phyloP scores from a whole-genome alignment of 148 eudicot species.

The Rhododendron vialii region DNA sequence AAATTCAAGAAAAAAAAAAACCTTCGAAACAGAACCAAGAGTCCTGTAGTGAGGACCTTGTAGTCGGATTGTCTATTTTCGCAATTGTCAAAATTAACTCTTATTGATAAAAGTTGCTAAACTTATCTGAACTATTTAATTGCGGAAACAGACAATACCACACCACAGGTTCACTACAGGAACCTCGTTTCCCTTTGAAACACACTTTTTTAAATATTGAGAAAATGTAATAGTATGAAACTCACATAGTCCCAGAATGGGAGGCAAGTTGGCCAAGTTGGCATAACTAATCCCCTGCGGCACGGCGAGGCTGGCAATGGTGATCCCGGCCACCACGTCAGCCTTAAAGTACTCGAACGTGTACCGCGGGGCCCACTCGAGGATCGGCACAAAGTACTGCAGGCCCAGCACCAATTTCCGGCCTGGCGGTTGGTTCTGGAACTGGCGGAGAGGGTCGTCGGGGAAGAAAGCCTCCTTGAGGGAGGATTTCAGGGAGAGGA shows the following conservation, averaged over 20 bases:
- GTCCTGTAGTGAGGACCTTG: too few relatives aligned
- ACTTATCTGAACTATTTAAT: too few relatives aligned
- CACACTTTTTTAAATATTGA: neutral
- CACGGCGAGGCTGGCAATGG: conserved; percentile 69
- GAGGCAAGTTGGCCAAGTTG: conserved; percentile 57
- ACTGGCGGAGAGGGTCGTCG: conserved; percentile 48
- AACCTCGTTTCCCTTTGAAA: too few relatives aligned
- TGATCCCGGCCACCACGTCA: conserved; percentile 58
- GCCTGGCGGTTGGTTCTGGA: conserved; percentile 32
- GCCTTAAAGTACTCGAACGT: conserved; percentile 36
- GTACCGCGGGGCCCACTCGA: conserved; percentile 66
- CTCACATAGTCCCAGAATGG: conserved; percentile 59
- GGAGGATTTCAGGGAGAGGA: conserved; percentile 25
- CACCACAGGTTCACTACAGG: too few relatives aligned
- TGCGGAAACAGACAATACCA: too few relatives aligned
- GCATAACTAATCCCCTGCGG: conserved; percentile 84
- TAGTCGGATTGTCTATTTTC: too few relatives aligned
- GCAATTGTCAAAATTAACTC: too few relatives aligned
- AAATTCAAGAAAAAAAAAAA: too few relatives aligned
- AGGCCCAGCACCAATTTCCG: conserved; percentile 27
- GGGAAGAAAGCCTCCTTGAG: conserved; percentile 59
- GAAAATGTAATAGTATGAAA: neutral
- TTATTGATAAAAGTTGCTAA: too few relatives aligned
- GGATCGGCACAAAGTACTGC: conserved; percentile 56
- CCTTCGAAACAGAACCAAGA: too few relatives aligned